Percentiles rank a stretch among this genome's conserved stretches.
These are phyloP conservation scores for Murraya paniculata DNA, from an alignment of 345 rosid genomes.

Conservation along the genomic window DNA sequence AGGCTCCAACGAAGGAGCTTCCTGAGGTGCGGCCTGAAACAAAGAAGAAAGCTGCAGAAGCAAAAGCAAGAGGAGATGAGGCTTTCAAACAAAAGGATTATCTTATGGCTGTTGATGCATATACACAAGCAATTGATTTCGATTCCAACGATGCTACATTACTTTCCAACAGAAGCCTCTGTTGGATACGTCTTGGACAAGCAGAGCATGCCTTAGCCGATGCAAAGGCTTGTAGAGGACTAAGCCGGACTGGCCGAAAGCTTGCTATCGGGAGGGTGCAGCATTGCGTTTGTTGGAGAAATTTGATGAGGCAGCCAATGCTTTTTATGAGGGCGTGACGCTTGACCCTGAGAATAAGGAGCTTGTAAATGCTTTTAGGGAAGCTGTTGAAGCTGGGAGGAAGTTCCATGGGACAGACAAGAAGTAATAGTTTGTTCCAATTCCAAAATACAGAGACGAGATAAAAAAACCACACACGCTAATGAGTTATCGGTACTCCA, in stretches of 20 bases:
- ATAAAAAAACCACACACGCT: background rate
- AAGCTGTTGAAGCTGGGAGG: conserved; percentile 79
- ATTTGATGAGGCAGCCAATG: conserved; percentile 85
- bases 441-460: background rate
- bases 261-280: conserved; percentile 90
- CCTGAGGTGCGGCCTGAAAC: conserved; percentile 80
- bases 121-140: conserved; percentile 86
- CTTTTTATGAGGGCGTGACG: conserved; percentile 75
- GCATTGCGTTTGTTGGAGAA: conserved; percentile 78
- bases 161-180: conserved; percentile 81
- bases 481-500: background rate
- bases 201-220: conserved; percentile 79
- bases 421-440: conserved; percentile 27
- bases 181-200: conserved; percentile 75
- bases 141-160: conserved; percentile 73
- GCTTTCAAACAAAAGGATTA: conserved; percentile 66
- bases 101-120: conserved; percentile 61
- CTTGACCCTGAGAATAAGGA: conserved; percentile 74
- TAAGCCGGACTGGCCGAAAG: conserved; percentile 86
- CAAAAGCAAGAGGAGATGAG: conserved; percentile 88
- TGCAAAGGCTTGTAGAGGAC: conserved; percentile 68
- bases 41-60: conserved; percentile 78
- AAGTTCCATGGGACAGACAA: conserved; percentile 53
- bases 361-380: conserved; percentile 72
- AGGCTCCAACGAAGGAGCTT: conserved; percentile 34